Evolutionary conservation across 495 filamentous ascomycete genomes (phyloP).

Genomic region (Daldinia childiae): DNA sequence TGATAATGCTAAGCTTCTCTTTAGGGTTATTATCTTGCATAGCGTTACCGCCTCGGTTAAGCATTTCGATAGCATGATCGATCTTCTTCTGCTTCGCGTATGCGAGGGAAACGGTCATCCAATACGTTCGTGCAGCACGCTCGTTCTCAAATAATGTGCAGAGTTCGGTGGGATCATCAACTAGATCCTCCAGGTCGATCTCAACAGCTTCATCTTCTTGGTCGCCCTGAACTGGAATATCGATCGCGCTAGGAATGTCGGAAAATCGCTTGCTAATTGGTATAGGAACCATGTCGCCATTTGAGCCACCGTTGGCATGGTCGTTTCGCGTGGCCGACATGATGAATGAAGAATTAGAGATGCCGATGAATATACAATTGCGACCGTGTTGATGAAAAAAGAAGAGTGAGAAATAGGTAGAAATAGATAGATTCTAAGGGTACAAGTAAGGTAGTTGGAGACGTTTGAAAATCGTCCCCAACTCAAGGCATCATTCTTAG

Average conservation of each 20-base stretch:
- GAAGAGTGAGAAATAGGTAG: background rate
- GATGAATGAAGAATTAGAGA: conserved; percentile 3
- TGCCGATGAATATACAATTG: conserved; percentile 2
- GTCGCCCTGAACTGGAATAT: conserved; percentile 84
- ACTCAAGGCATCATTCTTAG: conserved; percentile 17
- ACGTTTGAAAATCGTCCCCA: conserved; percentile 28
- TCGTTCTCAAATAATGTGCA: conserved; percentile 95
- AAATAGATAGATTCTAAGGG: conserved; percentile 2
- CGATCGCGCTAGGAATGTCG: conserved; percentile 87
- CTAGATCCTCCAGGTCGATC: conserved; percentile 86
- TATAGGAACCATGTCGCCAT: conserved; percentile 25
- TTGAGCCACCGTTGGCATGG: conserved; percentile 43
- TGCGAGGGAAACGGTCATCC: conserved; percentile 96
- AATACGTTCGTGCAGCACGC: conserved; percentile 83
- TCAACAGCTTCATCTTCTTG: conserved; percentile 88
- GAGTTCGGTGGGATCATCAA: conserved; percentile 94
- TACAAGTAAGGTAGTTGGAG: conserved; percentile 7
- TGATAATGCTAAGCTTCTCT: conserved; percentile 85
- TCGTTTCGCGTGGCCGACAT: conserved; percentile 49
- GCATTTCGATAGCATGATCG: conserved; percentile 93
- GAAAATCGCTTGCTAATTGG: conserved; percentile 72
- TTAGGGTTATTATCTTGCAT: conserved; percentile 75
- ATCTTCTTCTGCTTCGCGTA: conserved; percentile 95
- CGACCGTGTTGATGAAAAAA: conserved; percentile 1
- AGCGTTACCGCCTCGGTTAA: conserved; percentile 81